Percentiles rank a stretch among this genome's conserved stretches.
Evolutionary conservation across 805 yeast species (phyloP).

Genomic region (Saturnispora saitoi): DNA sequence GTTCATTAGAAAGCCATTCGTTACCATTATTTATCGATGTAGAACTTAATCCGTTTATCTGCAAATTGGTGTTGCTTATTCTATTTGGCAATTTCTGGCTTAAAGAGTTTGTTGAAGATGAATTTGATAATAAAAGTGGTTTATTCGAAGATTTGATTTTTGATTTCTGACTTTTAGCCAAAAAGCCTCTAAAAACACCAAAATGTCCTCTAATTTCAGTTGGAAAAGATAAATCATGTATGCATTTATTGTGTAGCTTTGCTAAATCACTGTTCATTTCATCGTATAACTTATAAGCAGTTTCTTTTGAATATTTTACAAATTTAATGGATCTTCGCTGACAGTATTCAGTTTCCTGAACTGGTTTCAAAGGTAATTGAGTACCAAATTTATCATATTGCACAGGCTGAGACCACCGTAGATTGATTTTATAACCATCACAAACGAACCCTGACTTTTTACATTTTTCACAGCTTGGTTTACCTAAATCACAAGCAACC

Average conservation of each 20-base stretch:
- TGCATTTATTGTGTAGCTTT: slow-evolving; percentile 40
- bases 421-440: slow-evolving; percentile 75
- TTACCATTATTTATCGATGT: slow-evolving; percentile 31
- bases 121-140: neutral
- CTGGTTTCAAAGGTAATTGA: slow-evolving; percentile 28
- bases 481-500: slow-evolving; percentile 67
- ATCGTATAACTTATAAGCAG: slow-evolving; percentile 59
- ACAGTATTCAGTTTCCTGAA: slow-evolving; percentile 40
- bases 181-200: slow-evolving; percentile 61
- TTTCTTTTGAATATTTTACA: slow-evolving; percentile 57
- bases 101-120: neutral
- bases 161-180: slow-evolving; percentile 12
- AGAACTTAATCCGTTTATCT: neutral
- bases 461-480: slow-evolving; percentile 69
- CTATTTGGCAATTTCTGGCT: neutral
- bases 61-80: neutral
- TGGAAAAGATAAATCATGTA: slow-evolving; percentile 30
- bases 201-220: slow-evolving; percentile 54
- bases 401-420: slow-evolving; percentile 66
- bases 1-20: slow-evolving; percentile 64
- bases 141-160: neutral
- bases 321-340: slow-evolving; percentile 67
- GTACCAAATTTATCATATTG: slow-evolving; percentile 40
- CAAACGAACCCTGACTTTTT: slow-evolving; percentile 57
- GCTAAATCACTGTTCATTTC: slow-evolving; percentile 72